Percentiles rank a stretch among this genome's conserved stretches.
Evolutionary conservation across 768 basidiomycete species (phyloP).

Genomic region (Russula earlei): DNA sequence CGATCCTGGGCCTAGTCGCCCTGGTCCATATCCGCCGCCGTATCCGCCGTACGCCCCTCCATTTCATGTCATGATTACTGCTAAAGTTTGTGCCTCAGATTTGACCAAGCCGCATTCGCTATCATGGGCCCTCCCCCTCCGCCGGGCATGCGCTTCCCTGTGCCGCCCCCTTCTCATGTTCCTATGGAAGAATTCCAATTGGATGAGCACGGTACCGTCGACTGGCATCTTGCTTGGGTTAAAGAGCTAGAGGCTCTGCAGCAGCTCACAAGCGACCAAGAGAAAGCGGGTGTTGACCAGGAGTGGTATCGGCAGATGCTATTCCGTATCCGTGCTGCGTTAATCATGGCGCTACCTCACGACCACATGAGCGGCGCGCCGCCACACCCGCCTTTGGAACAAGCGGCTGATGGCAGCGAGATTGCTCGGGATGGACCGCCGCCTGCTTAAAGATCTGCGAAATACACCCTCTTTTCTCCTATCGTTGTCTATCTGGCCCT

Average conservation of each 20-base stretch:
- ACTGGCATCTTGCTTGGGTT: constrained; percentile 72
- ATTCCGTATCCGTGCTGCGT: constrained; percentile 61
- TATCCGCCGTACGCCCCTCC: constrained; percentile 46
- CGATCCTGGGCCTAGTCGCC: constrained; percentile 49
- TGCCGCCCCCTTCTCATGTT: constrained; percentile 49
- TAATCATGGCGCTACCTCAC: constrained; percentile 40
- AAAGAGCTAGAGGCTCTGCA: constrained; percentile 73
- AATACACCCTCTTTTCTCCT: not conserved
- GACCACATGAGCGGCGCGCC: constrained; percentile 14
- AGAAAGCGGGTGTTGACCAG: constrained; percentile 68
- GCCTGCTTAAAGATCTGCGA: constrained; percentile 11
- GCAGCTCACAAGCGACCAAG: constrained; percentile 70
- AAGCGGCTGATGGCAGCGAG: constrained; percentile 11
- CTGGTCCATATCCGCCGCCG: constrained; percentile 48
- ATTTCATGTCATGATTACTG: not conserved
- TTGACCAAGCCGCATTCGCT: constrained; percentile 48
- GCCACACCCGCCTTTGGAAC: constrained; percentile 17
- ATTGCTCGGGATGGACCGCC: constrained; percentile 16
- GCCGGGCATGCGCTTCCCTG: constrained; percentile 53
- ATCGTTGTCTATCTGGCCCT: not conserved
- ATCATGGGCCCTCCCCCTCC: constrained; percentile 47
- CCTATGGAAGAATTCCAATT: constrained; percentile 59
- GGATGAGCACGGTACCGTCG: constrained; percentile 70
- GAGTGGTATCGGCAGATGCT: constrained; percentile 88
- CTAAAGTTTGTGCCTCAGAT: constrained; percentile 33